These are phyloP conservation scores for Aspergillus quadricinctus DNA, from an alignment of 2,329 filamentous ascomycete genomes.

Conservation along the genomic window DNA sequence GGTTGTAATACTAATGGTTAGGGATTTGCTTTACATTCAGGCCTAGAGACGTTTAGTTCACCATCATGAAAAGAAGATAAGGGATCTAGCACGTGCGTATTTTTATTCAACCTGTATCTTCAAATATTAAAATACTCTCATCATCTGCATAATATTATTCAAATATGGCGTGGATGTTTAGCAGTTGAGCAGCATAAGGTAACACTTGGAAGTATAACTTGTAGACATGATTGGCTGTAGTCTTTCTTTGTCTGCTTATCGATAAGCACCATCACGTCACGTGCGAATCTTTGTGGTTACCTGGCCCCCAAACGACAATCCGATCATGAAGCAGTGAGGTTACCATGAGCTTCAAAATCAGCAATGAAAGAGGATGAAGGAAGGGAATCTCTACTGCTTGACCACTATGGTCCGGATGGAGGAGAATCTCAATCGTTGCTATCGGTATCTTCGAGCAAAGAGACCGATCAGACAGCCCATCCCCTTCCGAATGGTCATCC, in stretches of 20 bases:
- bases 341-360: constrained; percentile 24
- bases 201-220: not conserved
- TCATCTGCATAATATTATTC: not conserved
- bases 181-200: no score
- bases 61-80: no score
- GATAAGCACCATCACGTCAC: constrained; percentile 21
- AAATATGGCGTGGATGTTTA: not conserved
- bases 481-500: constrained; percentile 18
- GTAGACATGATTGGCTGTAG: not conserved
- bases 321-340: constrained; percentile 8
- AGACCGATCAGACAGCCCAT: constrained; percentile 25
- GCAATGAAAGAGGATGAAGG: constrained; percentile 41
- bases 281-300: constrained; percentile 12
- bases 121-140: not conserved
- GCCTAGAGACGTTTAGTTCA: not conserved
- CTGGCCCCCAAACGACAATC: constrained; percentile 23
- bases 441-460: constrained; percentile 24
- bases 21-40: no score
- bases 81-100: not conserved
- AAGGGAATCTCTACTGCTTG: constrained; percentile 29
- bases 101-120: not conserved
- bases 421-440: constrained; percentile 33
- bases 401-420: constrained; percentile 23
- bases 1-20: not conserved
- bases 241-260: constrained; percentile 11